These are phyloP conservation scores for Byssochlamys sp. DNA, from an alignment of 2,329 filamentous ascomycete genomes.

Conservation along the genomic window DNA sequence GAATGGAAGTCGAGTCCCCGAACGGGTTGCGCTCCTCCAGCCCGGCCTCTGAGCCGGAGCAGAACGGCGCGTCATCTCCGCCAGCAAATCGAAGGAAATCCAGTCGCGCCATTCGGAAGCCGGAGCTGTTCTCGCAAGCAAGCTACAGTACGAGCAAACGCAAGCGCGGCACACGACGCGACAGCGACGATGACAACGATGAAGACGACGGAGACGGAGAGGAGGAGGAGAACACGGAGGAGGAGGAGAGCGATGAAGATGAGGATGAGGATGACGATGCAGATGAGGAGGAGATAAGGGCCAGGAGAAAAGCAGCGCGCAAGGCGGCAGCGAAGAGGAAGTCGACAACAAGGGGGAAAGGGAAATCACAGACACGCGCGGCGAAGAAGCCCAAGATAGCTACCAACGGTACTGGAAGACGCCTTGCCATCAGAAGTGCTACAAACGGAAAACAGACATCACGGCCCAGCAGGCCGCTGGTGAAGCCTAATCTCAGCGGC, in stretches of 20 bases:
- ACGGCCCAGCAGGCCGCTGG: constrained; percentile 42
- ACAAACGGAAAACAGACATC: constrained; percentile 36
- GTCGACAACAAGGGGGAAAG: constrained; percentile 29
- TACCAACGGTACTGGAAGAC: constrained; percentile 36
- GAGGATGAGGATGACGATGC: constrained; percentile 27
- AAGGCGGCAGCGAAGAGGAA: constrained; percentile 23
- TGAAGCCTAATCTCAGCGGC: constrained; percentile 43
- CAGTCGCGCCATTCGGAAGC: constrained; percentile 34
- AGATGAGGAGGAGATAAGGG: constrained; percentile 43
- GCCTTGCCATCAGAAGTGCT: constrained; percentile 48
- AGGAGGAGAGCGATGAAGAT: constrained; percentile 31
- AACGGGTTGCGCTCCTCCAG: not conserved
- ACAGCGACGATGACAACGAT: constrained; percentile 16
- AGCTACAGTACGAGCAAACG: constrained; percentile 35
- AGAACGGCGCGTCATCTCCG: constrained; percentile 12
- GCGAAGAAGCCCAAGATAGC: constrained; percentile 50
- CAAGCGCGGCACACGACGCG: constrained; percentile 36
- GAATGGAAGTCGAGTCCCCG: constrained; percentile 2
- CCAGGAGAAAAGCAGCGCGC: constrained; percentile 30
- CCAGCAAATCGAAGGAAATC: constrained; percentile 34
- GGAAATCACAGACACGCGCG: constrained; percentile 22
- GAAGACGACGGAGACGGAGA: constrained; percentile 14
- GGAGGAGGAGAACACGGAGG: constrained; percentile 18
- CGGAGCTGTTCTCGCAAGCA: constrained; percentile 33
- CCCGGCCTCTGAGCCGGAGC: not conserved